Percentiles rank a stretch among this genome's conserved stretches.
phyloP scores from a whole-genome alignment of 306 rosid species.

The Prunus padus region DNA sequence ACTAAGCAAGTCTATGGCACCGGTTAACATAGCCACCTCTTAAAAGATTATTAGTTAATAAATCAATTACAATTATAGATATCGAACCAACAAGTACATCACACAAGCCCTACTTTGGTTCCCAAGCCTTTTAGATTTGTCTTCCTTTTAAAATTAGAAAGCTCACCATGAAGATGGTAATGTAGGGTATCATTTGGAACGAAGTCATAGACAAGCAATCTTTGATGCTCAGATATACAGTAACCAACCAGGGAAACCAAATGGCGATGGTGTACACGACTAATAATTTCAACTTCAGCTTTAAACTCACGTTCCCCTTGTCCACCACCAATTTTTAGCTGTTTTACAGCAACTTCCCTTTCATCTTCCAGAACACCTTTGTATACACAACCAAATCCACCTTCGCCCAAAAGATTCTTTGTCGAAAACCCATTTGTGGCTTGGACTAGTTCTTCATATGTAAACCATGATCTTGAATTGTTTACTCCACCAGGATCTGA shows the following conservation, averaged over 20 bases:
- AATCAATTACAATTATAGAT: not conserved
- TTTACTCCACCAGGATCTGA: conserved; percentile 69
- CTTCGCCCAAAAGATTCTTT: conserved; percentile 83
- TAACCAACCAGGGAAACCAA: conserved; percentile 95
- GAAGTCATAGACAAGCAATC: conserved; percentile 86
- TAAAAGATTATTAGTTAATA: not conserved
- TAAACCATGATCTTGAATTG: conserved; percentile 72
- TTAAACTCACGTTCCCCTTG: conserved; percentile 99
- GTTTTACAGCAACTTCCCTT: conserved; percentile 94
- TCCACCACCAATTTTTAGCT: conserved; percentile 84
- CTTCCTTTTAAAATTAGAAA: conserved; percentile 21
- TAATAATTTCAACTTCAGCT: conserved; percentile 96
- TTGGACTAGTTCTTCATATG: conserved; percentile 75
- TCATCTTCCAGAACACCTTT: conserved; percentile 80
- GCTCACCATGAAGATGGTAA: conserved; percentile 92
- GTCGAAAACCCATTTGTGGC: conserved; percentile 79
- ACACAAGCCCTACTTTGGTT: conserved; percentile 9
- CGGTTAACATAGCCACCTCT: conserved; percentile 3
- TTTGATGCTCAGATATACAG: conserved; percentile 84
- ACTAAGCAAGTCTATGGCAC: not conserved
- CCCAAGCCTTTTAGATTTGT: not conserved
- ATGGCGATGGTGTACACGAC: conserved; percentile 97
- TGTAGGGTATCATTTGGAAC: conserved; percentile 85
- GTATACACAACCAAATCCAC: conserved; percentile 98
- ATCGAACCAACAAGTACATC: not conserved